Conservation (phyloP, 2,329 filamentous ascomycete genomes). For the Bimuria novae-zelandiae region DNA sequence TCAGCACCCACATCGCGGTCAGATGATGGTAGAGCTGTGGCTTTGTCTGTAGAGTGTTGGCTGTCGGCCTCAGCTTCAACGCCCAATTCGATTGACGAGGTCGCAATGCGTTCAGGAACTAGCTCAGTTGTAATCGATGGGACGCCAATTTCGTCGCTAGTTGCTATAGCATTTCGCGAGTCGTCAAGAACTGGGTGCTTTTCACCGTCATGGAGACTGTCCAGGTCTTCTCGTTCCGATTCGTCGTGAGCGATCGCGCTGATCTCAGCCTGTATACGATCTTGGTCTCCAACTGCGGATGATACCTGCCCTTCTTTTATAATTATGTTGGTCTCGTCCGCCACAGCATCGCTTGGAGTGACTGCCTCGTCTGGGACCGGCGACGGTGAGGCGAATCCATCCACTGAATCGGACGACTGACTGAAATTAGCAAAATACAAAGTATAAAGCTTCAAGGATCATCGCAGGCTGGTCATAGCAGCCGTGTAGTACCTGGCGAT, state of each 20-base stretch:
- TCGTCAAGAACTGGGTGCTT: not conserved
- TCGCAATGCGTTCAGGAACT: not conserved
- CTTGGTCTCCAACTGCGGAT: too few relatives aligned
- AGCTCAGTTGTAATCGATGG: not conserved
- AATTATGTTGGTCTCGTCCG: not conserved
- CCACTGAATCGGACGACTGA: not conserved
- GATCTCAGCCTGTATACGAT: too few relatives aligned
- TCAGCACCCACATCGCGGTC: not conserved
- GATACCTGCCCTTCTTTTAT: too few relatives aligned
- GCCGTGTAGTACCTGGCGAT: too few relatives aligned
- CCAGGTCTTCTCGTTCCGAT: not conserved
- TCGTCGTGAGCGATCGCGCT: not conserved
- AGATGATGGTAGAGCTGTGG: not conserved
- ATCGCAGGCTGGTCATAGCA: too few relatives aligned
- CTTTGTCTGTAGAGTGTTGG: not conserved
- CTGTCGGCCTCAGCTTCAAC: not conserved
- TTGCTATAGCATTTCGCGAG: not conserved
- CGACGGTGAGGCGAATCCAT: too few relatives aligned
- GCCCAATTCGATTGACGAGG: not conserved
- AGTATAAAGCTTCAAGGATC: not conserved
- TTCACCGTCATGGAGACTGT: not conserved
- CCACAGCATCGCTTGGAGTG: not conserved
- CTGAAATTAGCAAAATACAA: not conserved
- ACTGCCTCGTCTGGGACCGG: not conserved
- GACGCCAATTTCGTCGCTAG: not conserved